These are phyloP conservation scores for Ganoderma sp. DNA, from an alignment of 1,284 basidiomycete species.

Conservation along the genomic window DNA sequence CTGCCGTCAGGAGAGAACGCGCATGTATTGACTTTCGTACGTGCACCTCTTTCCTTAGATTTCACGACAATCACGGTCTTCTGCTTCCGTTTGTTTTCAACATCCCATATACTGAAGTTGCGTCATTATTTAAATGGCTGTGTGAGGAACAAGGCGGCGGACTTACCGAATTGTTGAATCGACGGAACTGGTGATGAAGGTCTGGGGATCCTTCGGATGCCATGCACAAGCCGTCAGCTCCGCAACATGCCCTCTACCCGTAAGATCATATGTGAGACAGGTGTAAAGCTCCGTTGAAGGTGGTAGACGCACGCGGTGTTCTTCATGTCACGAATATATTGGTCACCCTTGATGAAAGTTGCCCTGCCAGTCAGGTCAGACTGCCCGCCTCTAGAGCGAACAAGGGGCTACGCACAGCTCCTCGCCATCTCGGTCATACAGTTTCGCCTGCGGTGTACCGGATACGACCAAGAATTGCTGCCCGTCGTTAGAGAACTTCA, in stretches of 20 bases:
- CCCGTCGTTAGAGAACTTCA: constrained; percentile 88
- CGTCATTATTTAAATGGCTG: constrained; percentile 7
- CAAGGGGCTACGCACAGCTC: constrained; percentile 69
- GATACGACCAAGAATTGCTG: constrained; percentile 86
- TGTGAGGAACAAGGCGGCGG: background rate
- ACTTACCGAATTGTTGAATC: constrained; percentile 91
- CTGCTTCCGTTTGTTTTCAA: constrained; percentile 87
- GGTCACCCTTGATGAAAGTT: constrained; percentile 93
- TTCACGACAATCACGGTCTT: constrained; percentile 95
- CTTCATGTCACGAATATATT: constrained; percentile 98
- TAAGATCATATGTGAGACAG: background rate
- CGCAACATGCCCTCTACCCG: constrained; percentile 87
- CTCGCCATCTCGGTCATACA: constrained; percentile 91
- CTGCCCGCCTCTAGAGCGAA: constrained; percentile 41
- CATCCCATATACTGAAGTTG: constrained; percentile 85
- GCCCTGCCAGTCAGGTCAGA: constrained; percentile 67
- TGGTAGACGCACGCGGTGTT: constrained; percentile 77
- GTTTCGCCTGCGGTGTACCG: constrained; percentile 85
- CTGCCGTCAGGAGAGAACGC: constrained; percentile 87
- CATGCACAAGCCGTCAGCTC: constrained; percentile 90
- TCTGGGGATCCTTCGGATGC: constrained; percentile 84
- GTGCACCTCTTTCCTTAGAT: constrained; percentile 93
- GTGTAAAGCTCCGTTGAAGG: constrained; percentile 12
- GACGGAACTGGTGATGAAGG: constrained; percentile 92
- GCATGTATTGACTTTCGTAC: constrained; percentile 90